Conservation (phyloP, 192 early-diverging fungal species). For the Linnemannia exigua region DNA sequence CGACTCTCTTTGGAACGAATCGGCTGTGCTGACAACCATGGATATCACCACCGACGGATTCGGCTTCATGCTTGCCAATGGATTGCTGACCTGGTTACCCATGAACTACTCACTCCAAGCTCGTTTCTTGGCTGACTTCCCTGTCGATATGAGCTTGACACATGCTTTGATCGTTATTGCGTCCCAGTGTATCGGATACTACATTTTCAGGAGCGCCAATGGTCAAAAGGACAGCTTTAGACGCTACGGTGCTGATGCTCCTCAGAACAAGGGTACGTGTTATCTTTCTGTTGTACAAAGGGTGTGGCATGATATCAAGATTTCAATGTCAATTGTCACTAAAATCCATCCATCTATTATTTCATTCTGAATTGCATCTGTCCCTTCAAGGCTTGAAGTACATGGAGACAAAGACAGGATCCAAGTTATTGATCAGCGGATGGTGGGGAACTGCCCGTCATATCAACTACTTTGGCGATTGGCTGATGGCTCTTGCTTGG, state of each 20-base stretch:
- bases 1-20: slow-evolving; percentile 87
- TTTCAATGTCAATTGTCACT: background rate
- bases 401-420: slow-evolving; percentile 88
- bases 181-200: slow-evolving; percentile 78
- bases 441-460: slow-evolving; percentile 98
- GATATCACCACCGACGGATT: slow-evolving; percentile 99
- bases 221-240: slow-evolving; percentile 93
- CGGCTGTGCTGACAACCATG: slow-evolving; percentile 95
- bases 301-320: too few species aligned
- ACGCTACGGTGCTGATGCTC: slow-evolving; percentile 70
- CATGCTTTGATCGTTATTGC: slow-evolving; percentile 62
- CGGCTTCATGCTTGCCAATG: slow-evolving; percentile 89
- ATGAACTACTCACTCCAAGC: slow-evolving; percentile 93
- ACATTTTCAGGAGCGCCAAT: slow-evolving; percentile 93
- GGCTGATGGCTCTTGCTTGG: slow-evolving; percentile 93
- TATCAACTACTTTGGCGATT: slow-evolving; percentile 97
- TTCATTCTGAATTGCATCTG: background rate
- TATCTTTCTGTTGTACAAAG: background rate
- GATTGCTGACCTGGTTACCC: slow-evolving; percentile 91
- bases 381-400: slow-evolving; percentile 76
- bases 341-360: background rate
- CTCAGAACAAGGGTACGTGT: slow-evolving; percentile 63
- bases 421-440: slow-evolving; percentile 83
- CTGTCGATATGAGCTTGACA: slow-evolving; percentile 68
- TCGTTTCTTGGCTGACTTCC: slow-evolving; percentile 83